Percentiles rank a stretch among this genome's conserved stretches.
Conservation (phyloP, 768 basidiomycete species). For the Rhodosporidiobolus sp. region DNA sequence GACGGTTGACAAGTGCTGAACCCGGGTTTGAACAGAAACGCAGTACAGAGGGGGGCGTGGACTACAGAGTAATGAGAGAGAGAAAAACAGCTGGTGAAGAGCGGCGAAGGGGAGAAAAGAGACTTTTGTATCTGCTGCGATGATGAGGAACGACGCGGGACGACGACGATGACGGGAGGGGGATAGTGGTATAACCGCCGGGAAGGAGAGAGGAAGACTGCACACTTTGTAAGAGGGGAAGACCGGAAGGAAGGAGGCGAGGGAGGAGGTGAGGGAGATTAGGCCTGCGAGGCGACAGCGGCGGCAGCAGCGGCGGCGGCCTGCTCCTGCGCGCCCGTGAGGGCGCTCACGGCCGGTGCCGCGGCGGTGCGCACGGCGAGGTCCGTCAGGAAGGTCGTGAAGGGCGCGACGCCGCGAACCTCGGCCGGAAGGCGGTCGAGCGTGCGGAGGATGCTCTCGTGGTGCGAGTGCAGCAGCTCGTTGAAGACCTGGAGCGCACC, state of each 20-base stretch:
- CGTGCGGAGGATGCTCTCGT: background rate
- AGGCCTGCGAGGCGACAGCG: background rate
- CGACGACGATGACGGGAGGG: background rate
- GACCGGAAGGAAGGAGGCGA: background rate
- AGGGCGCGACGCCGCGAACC: slow-evolving; percentile 14
- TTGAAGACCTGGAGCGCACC: slow-evolving; percentile 24
- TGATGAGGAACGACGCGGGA: background rate
- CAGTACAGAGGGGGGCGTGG: too few species aligned
- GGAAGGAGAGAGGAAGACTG: background rate
- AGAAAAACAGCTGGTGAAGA: too few species aligned
- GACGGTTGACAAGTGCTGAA: too few species aligned
- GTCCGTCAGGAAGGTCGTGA: slow-evolving; percentile 10
- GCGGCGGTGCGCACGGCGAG: background rate
- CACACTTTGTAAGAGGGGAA: background rate
- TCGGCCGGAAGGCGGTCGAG: slow-evolving; percentile 20
- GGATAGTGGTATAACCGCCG: background rate
- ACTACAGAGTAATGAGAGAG: background rate
- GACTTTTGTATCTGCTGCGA: background rate
- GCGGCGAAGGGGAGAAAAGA: background rate
- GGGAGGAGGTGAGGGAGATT: background rate
- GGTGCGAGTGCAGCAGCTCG: slow-evolving; percentile 26
- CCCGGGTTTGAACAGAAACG: too few species aligned
- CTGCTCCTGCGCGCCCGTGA: background rate
- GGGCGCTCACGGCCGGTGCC: background rate
- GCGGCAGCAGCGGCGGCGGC: background rate